Conservation (phyloP, 805 yeast species). For the Wickerhamiella sorbophila region DNA sequence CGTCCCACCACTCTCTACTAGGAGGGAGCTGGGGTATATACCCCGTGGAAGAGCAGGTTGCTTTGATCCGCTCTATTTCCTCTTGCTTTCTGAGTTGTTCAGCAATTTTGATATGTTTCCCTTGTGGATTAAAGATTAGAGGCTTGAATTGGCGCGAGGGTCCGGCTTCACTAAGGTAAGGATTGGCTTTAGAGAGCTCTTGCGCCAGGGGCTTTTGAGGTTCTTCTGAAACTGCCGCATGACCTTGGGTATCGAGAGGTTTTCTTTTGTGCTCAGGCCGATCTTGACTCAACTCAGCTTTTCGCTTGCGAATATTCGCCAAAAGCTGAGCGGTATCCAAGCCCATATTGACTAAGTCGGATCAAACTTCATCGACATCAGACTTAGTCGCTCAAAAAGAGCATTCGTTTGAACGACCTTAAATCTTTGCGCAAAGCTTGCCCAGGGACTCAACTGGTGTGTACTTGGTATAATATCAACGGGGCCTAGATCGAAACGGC, state of each 20-base stretch:
- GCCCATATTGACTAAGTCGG: no score
- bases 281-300: slow-evolving; percentile 8
- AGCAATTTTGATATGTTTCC: slow-evolving; percentile 47
- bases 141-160: slow-evolving; percentile 20
- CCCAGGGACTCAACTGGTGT: no score
- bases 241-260: neutral
- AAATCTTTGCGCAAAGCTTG: no score
- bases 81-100: slow-evolving; percentile 33
- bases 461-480: no score
- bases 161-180: slow-evolving; percentile 10
- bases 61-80: slow-evolving; percentile 24
- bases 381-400: no score
- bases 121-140: slow-evolving; percentile 42
- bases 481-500: no score
- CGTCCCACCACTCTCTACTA: slow-evolving; percentile 81
- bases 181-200: slow-evolving; percentile 13
- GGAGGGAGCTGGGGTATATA: slow-evolving; percentile 39
- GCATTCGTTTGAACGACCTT: no score
- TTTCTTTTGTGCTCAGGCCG: slow-evolving; percentile 7
- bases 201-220: slow-evolving; percentile 1
- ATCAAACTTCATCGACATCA: no score
- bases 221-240: slow-evolving; percentile 1
- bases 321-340: slow-evolving; percentile 11
- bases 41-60: slow-evolving; percentile 21
- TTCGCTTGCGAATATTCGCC: slow-evolving; percentile 15